phyloP scores from a whole-genome alignment of 2,329 filamentous ascomycete genomes.

The Aspergillus brunneoviolaceus region DNA sequence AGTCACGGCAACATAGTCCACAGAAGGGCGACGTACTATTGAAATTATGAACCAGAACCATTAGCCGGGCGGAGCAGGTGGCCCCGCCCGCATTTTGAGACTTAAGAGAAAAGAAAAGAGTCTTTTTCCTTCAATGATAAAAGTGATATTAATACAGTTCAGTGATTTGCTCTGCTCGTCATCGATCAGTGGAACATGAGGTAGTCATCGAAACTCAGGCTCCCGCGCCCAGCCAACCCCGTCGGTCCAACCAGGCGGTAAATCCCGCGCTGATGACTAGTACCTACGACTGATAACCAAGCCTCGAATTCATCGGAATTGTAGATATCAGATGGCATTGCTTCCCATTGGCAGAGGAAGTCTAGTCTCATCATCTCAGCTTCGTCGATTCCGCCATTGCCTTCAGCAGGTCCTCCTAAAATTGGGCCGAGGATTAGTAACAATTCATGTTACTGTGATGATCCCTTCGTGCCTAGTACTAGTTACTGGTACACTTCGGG shows the following conservation, averaged over 20 bases:
- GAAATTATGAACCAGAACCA: neutral
- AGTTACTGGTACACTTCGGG: neutral
- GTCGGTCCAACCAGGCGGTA: neutral
- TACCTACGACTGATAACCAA: neutral
- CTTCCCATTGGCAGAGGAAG: neutral
- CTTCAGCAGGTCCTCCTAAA: neutral
- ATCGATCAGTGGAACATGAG: neutral
- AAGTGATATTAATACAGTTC: neutral
- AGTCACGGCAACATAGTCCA: constrained; percentile 1
- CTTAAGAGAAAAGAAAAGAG: too few relatives aligned
- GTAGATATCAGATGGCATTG: neutral
- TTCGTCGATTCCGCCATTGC: neutral
- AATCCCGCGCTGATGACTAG: neutral
- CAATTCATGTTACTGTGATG: too few relatives aligned
- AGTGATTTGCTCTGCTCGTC: neutral
- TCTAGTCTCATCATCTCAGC: neutral
- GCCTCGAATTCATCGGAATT: neutral
- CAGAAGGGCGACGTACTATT: neutral
- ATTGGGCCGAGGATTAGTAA: neutral
- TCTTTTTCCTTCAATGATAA: neutral
- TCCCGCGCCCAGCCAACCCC: neutral
- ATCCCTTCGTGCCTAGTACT: neutral
- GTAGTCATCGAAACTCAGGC: neutral
- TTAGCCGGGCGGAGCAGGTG: constrained; percentile 4
- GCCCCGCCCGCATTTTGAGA: neutral